Conservation (phyloP, 139 green algal species). For the Diplosphaera chodatii region DNA sequence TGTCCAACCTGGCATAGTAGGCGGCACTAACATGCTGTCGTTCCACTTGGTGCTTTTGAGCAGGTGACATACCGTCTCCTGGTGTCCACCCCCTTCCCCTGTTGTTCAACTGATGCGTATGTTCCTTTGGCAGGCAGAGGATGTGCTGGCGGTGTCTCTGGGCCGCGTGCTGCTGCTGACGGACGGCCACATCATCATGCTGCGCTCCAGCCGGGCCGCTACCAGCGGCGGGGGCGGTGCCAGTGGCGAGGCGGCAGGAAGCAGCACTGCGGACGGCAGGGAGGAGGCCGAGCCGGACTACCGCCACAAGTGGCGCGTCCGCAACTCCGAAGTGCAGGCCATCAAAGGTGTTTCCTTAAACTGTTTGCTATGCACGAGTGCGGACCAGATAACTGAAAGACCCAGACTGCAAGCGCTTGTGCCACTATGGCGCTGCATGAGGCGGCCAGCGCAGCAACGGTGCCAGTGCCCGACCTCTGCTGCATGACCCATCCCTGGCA, state of each 20-base stretch:
- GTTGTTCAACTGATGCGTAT: not conserved
- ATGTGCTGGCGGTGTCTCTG: constrained; percentile 56
- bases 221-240: not conserved
- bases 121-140: constrained; percentile 27
- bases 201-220: constrained; percentile 16
- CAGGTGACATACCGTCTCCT: not conserved
- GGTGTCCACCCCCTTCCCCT: not conserved
- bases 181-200: constrained; percentile 59
- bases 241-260: constrained; percentile 1
- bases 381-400: not conserved
- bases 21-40: constrained; percentile 2
- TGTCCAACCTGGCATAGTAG: not conserved
- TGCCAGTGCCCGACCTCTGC: not conserved
- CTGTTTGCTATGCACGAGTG: not conserved
- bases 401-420: not conserved
- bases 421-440: no score
- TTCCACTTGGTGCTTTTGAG: not conserved
- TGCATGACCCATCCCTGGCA: not conserved
- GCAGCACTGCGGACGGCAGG: no score
- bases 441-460: no score
- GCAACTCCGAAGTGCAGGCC: constrained; percentile 37
- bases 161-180: constrained; percentile 70
- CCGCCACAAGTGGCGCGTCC: constrained; percentile 42
- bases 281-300: constrained; percentile 28
- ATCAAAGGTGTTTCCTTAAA: constrained; percentile 16